Conservation (phyloP, 2,329 filamentous ascomycete species). For the Grosmannia clavigera region DNA sequence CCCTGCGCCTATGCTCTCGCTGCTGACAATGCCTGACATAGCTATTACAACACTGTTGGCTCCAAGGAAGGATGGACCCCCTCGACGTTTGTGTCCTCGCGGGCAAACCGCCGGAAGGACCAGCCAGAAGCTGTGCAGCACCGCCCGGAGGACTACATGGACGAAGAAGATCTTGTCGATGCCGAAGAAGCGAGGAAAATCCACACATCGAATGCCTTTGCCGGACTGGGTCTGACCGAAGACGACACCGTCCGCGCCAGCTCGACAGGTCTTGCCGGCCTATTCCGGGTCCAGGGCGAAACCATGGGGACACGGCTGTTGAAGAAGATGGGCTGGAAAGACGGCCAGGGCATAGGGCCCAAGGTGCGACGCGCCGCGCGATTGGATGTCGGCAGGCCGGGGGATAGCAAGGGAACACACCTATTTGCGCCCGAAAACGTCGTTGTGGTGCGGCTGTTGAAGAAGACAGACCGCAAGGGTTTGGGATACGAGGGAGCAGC, state of each 20-base stretch:
- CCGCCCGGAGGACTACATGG: constrained; percentile 88
- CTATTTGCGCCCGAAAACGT: constrained; percentile 80
- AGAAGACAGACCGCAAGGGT: constrained; percentile 58
- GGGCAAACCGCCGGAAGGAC: constrained; percentile 63
- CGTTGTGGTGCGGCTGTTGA: constrained; percentile 50
- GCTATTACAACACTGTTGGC: constrained; percentile 95
- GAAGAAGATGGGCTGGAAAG: constrained; percentile 90
- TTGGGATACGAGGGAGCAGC: constrained; percentile 53
- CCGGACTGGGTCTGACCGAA: constrained; percentile 58
- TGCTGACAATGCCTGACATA: constrained; percentile 20
- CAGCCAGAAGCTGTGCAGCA: constrained; percentile 39
- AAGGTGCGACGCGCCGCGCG: constrained; percentile 66
- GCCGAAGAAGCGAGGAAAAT: constrained; percentile 66
- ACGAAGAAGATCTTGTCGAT: constrained; percentile 87
- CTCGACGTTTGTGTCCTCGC: constrained; percentile 81
- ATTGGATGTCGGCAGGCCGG: constrained; percentile 39
- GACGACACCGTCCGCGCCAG: constrained; percentile 38
- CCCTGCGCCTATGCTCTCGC: background rate
- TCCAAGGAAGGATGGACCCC: constrained; percentile 98
- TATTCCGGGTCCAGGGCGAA: constrained; percentile 62
- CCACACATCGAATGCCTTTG: constrained; percentile 61
- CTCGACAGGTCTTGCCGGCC: constrained; percentile 45
- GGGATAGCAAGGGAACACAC: constrained; percentile 37
- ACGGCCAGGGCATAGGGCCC: constrained; percentile 84
- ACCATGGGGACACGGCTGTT: constrained; percentile 80